These are phyloP conservation scores for Pichia insulana DNA, from an alignment of 805 yeast species.

Conservation along the genomic window DNA sequence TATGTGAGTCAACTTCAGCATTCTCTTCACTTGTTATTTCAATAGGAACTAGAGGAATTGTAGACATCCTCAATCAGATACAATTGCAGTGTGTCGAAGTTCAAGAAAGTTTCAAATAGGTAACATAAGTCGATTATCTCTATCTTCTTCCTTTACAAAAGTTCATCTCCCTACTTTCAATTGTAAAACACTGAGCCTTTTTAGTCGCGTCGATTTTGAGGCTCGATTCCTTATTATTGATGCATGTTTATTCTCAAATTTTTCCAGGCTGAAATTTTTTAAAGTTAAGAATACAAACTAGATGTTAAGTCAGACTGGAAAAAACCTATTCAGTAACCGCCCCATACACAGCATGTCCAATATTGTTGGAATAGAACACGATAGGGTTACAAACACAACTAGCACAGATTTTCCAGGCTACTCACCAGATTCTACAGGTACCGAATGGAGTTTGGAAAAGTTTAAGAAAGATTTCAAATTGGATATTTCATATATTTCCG, in stretches of 20 bases:
- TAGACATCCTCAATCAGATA: conserved; percentile 1
- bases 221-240: no score
- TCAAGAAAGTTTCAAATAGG: no score
- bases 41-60: conserved; percentile 3
- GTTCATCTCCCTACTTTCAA: no score
- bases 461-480: conserved; percentile 64
- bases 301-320: no score
- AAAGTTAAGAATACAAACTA: no score
- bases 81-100: no score
- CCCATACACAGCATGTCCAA: conserved; percentile 29
- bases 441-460: conserved; percentile 76
- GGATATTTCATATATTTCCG: conserved; percentile 53
- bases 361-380: conserved; percentile 79
- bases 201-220: no score
- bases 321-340: no score
- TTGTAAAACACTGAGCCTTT: no score
- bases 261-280: background rate
- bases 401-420: conserved; percentile 93
- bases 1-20: background rate
- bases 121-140: no score
- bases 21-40: background rate
- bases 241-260: no score
- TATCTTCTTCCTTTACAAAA: no score
- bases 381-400: conserved; percentile 82
- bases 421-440: conserved; percentile 41